Base-by-base conservation (phyloP, 2,329 filamentous ascomycete species). In the Claviceps africana region DNA sequence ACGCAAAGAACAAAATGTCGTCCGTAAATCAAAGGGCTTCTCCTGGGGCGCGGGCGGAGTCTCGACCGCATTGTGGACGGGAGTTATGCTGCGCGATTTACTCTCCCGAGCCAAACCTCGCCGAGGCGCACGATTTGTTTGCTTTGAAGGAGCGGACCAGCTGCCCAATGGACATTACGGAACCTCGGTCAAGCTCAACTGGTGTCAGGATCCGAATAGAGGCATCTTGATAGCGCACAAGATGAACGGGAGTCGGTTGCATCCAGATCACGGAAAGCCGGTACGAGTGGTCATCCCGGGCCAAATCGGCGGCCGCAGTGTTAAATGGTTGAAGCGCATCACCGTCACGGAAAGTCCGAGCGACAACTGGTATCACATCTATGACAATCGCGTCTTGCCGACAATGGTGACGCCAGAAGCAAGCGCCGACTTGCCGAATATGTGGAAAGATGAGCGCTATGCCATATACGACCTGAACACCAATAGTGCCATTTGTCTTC, bases 341-440 rank as follows among this genome's bases (percentile, higher is more conserved):
- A 85, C 89, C 44, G 67, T 96, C 49, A 91, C 88, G 0, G 78
- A 82, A 10, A 72, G 76, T 25, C 88, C 89, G 0, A 95, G 88
- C 62, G 84, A 91, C 56, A 95, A 94, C 62, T 95, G 88, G 88
- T 95, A 95, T 61, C 90, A 96, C 66, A 88, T 94, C 56, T 90
- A 93, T 66, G 90, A 96, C 65, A 96, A 96, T 64, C 75, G 88
- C 54, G 88, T 96, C 1, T 70, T 96, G 40, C 90, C 90, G 57
- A 95, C 88, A 0, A 90, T 83, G 77, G 76, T 95, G 17, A 84
- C 83, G 11, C 88, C 90, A 0, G 88, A 95, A 58, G 83, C 85
- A 63, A 84, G 86, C 54, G 82, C 83, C 2, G 79, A 85, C 56
- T 73, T 89, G 51, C 79, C 81, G 0, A 78, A 83, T 22, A 87